phyloP scores from a whole-genome alignment of 2,329 filamentous ascomycete genomes.

The Trichoderma koningiopsis region DNA sequence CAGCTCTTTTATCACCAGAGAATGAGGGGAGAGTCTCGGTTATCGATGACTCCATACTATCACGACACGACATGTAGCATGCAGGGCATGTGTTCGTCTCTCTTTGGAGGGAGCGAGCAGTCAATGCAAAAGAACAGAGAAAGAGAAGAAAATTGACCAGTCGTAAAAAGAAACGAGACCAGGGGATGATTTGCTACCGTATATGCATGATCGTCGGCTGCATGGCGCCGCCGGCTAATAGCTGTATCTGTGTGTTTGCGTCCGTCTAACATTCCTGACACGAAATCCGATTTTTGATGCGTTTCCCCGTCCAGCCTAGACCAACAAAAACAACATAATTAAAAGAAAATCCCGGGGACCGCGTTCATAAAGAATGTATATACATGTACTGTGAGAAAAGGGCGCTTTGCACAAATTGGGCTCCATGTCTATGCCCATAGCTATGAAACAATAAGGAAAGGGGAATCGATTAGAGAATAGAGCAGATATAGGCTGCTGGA shows the following conservation, averaged over 20 bases:
- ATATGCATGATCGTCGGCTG: slow-evolving; percentile 4
- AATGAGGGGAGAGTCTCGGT: background rate
- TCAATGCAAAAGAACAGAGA: background rate
- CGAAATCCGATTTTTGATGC: background rate
- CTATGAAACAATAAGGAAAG: background rate
- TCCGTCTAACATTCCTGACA: background rate
- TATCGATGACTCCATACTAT: background rate
- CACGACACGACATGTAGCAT: background rate
- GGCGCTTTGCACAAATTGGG: background rate
- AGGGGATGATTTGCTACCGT: background rate
- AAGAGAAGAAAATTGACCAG: background rate
- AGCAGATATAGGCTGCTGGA: background rate
- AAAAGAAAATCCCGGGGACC: background rate
- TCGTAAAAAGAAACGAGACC: background rate
- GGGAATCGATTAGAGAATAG: background rate
- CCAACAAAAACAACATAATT: background rate
- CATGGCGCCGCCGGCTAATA: background rate
- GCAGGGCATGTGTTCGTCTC: slow-evolving; percentile 8
- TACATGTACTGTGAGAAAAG: slow-evolving; percentile 2
- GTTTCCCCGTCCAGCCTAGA: slow-evolving; percentile 7
- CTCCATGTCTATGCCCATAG: slow-evolving; percentile 4
- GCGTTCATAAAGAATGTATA: slow-evolving; percentile 4
- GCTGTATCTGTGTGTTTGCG: background rate
- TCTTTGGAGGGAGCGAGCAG: background rate
- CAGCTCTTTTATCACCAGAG: background rate